Evolutionary conservation across 495 filamentous ascomycete species (phyloP), one percentile per base, ranked within the genome.

Genomic region (Hyaloscypha variabilis): DNA sequence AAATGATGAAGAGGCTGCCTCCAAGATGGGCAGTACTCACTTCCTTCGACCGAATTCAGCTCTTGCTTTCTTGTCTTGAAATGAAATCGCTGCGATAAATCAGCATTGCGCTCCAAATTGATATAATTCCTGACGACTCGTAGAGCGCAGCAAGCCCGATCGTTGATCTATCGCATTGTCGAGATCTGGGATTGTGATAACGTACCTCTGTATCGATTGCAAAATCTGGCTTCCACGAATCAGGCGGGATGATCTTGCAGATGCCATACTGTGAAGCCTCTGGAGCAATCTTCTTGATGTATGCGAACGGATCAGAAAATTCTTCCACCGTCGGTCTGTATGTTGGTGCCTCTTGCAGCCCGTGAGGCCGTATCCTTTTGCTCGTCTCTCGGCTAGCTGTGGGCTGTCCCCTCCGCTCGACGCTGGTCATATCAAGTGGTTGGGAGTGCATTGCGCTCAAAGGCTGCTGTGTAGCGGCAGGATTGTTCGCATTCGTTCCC

Each of bases 1-100:
- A 46, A 46, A 46, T 46, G 67, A 67, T 58, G 39, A 59, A 60
- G 6, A 23, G 36, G 49, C n/a, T n/a, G 24, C 39, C 39, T 46
- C 39, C 39, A 67, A 67, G 72, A 68, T 75, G 67, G 69, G 73
- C 69, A 72, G 68, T 69, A 81, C 90, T 85, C 88, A 95, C 94
- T 94, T 85, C 95, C 95, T 89, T 99, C 95, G 58, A 97, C 92
- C 19, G 94, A 97, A 75, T 98, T 99, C 56, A 99, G 85, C 74
- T 99, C 95, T 78, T 98, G 96, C 75, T 94, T 92, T 76, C 95
- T 86, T 8, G 95, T 99, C 62, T 92, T 88, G 77, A 99, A 99
- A 75, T 97, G 95, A 73, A 99, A 99, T 74, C 87, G 88, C 95
- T 98, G 68, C 46, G 19, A 58, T 4, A 21, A 56, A 59, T 30